Base-by-base conservation (phyloP, 331 rosid species). In the Dryas integrifolia region DNA sequence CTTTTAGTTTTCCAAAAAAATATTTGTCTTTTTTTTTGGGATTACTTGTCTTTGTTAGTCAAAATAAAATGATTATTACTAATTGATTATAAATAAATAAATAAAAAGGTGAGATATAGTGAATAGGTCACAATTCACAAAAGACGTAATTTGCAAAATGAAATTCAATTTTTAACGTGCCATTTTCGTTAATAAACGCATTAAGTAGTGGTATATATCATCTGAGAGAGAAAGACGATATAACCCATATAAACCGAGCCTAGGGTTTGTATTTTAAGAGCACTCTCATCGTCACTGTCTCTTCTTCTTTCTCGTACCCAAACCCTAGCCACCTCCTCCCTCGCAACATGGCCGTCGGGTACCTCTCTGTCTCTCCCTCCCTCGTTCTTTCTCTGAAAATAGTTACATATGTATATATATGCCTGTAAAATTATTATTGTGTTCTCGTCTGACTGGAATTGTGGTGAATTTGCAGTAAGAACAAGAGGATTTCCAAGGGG, bases 401-500 rank as follows among this genome's bases (percentile, higher is more conserved):
- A 50, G n/a, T 9, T 15, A 2, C 10, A 7, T 24, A 1, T 0
- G 7, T 7, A 0, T 66, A 10, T 15, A 3, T 40, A 26, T 14
- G 12, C 9, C 2, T 26, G 12, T 40, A 26, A 72, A 55, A 3
- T 35, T 47, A 5, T 15, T 24, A 13, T 14, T 53, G 51, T 47
- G 1, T 67, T 46, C 45, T 9, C 21, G 12, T 7, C 39, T 8
- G 39, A 30, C 9, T 21, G 55, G 15, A 47, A 6, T 68, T 41
- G 46, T 68, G 21, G 9, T 9, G 38, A n/a, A 72, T 74, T 79
- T 80, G 51, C 77, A 74, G 69, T 8, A 76, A 88, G 80, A 90
- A 88, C 70, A 90, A 90, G 86, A 58, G 96, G 13, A 88, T 90
- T 61, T 90, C 96, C 5, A 90, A 90, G 80, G 88, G 87, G 0